These are phyloP conservation scores for Cryptosporidium bovis DNA, from an alignment of 169 alveolate species.

Conservation along the genomic window DNA sequence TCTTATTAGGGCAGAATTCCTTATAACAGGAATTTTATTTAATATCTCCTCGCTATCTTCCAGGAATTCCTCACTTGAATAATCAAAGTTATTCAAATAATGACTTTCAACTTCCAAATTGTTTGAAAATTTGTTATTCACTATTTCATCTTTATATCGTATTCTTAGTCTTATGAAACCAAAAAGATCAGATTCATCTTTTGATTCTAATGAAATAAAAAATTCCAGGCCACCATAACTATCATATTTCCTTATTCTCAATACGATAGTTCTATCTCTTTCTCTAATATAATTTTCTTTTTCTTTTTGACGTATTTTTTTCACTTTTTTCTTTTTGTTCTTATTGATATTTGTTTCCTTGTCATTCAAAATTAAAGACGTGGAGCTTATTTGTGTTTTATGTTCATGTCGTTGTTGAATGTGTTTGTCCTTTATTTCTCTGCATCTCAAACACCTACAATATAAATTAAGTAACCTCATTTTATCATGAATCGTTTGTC, in stretches of 20 bases:
- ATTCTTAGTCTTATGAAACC: slow-evolving; percentile 90
- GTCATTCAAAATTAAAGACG: background rate
- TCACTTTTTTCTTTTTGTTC: slow-evolving; percentile 47
- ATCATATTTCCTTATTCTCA: slow-evolving; percentile 55
- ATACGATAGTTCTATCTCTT: slow-evolving; percentile 37
- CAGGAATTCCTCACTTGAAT: slow-evolving; percentile 37
- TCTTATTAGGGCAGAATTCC: slow-evolving; percentile 88
- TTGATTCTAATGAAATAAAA: slow-evolving; percentile 78
- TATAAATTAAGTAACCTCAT: slow-evolving; percentile 84
- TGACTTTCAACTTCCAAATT: background rate
- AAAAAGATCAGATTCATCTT: slow-evolving; percentile 80
- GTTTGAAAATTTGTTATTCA: background rate
- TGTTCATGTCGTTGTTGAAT: slow-evolving; percentile 74
- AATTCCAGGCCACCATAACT: slow-evolving; percentile 65
- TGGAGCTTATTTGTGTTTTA: slow-evolving; percentile 31
- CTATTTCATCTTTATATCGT: slow-evolving; percentile 50
- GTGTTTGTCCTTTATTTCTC: slow-evolving; percentile 87
- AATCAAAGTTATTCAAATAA: background rate
- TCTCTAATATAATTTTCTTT: background rate
- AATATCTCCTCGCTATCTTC: slow-evolving; percentile 56
- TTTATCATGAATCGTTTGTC: slow-evolving; percentile 86
- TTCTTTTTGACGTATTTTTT: slow-evolving; percentile 33
- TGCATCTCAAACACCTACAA: slow-evolving; percentile 93
- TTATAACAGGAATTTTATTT: slow-evolving; percentile 54
- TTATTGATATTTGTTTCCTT: slow-evolving; percentile 55